phyloP scores from a whole-genome alignment of 306 rosid species.

The Datisca glomerata region DNA sequence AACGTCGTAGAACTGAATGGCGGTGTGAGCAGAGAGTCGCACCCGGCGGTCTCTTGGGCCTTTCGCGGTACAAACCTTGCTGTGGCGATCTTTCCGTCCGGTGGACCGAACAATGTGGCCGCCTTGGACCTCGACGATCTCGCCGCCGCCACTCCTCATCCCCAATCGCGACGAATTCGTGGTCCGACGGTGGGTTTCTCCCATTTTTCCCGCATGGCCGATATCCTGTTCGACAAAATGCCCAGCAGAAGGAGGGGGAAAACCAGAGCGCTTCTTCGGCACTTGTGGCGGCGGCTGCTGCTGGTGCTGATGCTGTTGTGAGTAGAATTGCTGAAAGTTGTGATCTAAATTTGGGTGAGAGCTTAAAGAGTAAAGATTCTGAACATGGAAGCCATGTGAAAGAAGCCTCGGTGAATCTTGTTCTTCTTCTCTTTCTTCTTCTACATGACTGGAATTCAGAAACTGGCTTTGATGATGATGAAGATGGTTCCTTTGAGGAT shows the following conservation, averaged over 20 bases:
- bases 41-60: constrained; percentile 90
- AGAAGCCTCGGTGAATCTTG: not conserved
- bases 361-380: not conserved
- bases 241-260: not conserved
- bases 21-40: constrained; percentile 76
- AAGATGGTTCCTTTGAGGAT: constrained; percentile 50
- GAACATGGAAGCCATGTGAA: not conserved
- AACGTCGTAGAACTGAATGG: constrained; percentile 87
- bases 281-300: not conserved
- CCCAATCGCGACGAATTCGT: constrained; percentile 18
- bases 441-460: constrained; percentile 20
- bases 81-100: constrained; percentile 85
- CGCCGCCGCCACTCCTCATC: constrained; percentile 33
- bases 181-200: not conserved
- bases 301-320: too few species aligned
- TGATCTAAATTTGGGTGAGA: not conserved
- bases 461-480: constrained; percentile 13
- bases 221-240: not conserved
- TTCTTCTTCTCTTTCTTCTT: not conserved
- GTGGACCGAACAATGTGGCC: constrained; percentile 79
- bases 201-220: not conserved
- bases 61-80: constrained; percentile 85
- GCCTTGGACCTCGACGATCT: constrained; percentile 75
- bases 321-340: not conserved
- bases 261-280: not conserved